These are phyloP conservation scores for Fusarium penzigii DNA, from an alignment of 2,329 filamentous ascomycete species.

Conservation along the genomic window DNA sequence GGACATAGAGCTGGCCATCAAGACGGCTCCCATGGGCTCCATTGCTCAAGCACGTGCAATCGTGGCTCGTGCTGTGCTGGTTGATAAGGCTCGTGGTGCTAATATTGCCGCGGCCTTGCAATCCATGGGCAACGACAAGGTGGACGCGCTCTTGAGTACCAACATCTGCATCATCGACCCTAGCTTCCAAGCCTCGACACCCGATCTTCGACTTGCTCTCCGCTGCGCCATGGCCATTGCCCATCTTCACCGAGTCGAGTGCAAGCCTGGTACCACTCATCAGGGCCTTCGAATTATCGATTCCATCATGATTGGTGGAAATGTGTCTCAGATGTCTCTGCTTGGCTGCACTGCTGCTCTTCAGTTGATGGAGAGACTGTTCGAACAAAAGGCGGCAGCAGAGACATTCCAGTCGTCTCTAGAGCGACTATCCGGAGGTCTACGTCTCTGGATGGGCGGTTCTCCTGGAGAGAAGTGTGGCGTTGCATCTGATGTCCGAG, in stretches of 20 bases:
- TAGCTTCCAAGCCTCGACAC: slow-evolving; percentile 41
- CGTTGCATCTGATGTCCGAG: slow-evolving; percentile 52
- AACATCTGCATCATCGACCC: slow-evolving; percentile 48
- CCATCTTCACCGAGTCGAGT: slow-evolving; percentile 51
- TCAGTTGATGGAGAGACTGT: slow-evolving; percentile 57
- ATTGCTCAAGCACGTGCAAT: slow-evolving; percentile 64
- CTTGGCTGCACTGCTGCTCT: slow-evolving; percentile 62
- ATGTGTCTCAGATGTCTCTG: slow-evolving; percentile 49
- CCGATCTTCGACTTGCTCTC: slow-evolving; percentile 58
- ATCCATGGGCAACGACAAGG: slow-evolving; percentile 42
- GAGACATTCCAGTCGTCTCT: slow-evolving; percentile 50
- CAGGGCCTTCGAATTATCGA: slow-evolving; percentile 51
- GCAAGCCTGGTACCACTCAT: slow-evolving; percentile 34
- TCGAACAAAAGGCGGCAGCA: slow-evolving; percentile 47
- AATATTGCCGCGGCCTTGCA: slow-evolving; percentile 59
- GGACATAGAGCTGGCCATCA: slow-evolving; percentile 68
- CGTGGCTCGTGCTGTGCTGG: slow-evolving; percentile 58
- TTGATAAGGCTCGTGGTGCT: slow-evolving; percentile 53
- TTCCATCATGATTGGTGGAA: slow-evolving; percentile 47
- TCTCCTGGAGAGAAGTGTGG: slow-evolving; percentile 51
- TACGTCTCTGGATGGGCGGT: slow-evolving; percentile 64
- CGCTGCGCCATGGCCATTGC: slow-evolving; percentile 63
- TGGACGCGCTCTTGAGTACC: slow-evolving; percentile 24
- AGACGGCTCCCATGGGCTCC: slow-evolving; percentile 76
- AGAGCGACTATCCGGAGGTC: slow-evolving; percentile 56